These are phyloP conservation scores for Cutaneotrichosporon spelunceum DNA, from an alignment of 1,284 basidiomycete species.

Conservation along the genomic window DNA sequence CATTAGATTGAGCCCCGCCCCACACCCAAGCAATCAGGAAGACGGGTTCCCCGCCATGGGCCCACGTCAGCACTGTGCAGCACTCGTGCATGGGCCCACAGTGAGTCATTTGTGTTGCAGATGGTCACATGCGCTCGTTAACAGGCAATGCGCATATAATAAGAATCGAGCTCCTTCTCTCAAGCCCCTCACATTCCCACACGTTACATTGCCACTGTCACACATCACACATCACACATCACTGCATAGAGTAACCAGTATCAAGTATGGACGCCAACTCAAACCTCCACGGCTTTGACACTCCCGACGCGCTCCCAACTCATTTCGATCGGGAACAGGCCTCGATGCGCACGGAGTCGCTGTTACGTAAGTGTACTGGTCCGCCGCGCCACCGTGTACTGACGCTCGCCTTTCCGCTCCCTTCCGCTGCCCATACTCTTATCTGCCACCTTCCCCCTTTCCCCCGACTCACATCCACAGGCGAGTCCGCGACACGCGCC, in stretches of 20 bases:
- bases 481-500: slow-evolving; percentile 10
- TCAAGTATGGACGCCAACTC: slow-evolving; percentile 17
- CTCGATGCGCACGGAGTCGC: slow-evolving; percentile 2
- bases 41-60: not conserved
- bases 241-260: not conserved
- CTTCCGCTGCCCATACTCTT: not conserved
- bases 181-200: not conserved
- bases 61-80: not conserved
- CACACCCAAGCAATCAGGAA: not conserved
- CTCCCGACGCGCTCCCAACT: slow-evolving; percentile 18
- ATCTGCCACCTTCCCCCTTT: slow-evolving; percentile 4
- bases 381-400: not conserved
- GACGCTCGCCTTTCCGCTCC: not conserved
- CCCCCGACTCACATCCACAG: not conserved
- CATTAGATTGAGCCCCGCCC: not conserved
- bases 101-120: not conserved
- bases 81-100: not conserved
- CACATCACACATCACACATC: not conserved
- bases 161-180: not conserved
- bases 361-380: slow-evolving; percentile 11
- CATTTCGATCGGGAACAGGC: slow-evolving; percentile 8
- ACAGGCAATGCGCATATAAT: not conserved
- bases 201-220: not conserved
- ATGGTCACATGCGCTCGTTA: not conserved
- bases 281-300: slow-evolving; percentile 22